Evolutionary conservation across 2,329 filamentous ascomycete genomes (phyloP), one percentile per base, ranked within the genome.

Genomic region (Neurospora sp.): DNA sequence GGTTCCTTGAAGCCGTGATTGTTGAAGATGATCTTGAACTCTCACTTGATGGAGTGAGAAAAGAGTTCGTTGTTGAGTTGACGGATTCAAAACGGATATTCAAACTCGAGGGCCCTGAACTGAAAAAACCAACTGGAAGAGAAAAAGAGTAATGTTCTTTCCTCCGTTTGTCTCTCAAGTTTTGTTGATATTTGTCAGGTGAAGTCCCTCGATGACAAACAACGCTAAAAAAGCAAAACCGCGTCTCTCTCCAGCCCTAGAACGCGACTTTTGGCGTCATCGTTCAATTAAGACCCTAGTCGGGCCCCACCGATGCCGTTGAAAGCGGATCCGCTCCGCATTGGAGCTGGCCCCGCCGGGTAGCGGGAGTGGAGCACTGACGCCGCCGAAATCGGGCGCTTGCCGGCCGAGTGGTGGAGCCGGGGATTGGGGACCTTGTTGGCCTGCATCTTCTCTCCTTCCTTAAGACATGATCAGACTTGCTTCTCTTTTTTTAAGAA

Each of bases 251-350:
- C 6, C 17, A 39, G 67, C 43, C 38, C 28, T 13, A 36, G 40
- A 69, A 74, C 74, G 74, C 72, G 74, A 70, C 58, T 75, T 75
- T 74, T 74, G 74, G 74, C 74, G 74, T 74, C 72, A 69, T 58
- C 13, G 46, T 58, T 33, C 46, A 33, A 58, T 58, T 17, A 58
- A 58, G 23, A 58, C 23, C 23, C 46, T 15, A 58, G 46, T 58
- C 5, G 43, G 43, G 23, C 46, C 13, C 46, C 46, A 58, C 46
- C 46, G 23, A 33, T 58, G 46, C 46, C 23, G 46, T 58, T 52
- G 11, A 28, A 52, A 58, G 23, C 46, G 46, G 46, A 58, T 58
- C 46, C 46, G 43, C 43, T 52, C 43, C 43, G 43, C 43, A 52
- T 52, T 52, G 19, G 43, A 52, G 10, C 5, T 52, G 19, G 43